These are phyloP conservation scores for Boletus smithii DNA, from an alignment of 1,284 basidiomycete genomes.

Conservation along the genomic window DNA sequence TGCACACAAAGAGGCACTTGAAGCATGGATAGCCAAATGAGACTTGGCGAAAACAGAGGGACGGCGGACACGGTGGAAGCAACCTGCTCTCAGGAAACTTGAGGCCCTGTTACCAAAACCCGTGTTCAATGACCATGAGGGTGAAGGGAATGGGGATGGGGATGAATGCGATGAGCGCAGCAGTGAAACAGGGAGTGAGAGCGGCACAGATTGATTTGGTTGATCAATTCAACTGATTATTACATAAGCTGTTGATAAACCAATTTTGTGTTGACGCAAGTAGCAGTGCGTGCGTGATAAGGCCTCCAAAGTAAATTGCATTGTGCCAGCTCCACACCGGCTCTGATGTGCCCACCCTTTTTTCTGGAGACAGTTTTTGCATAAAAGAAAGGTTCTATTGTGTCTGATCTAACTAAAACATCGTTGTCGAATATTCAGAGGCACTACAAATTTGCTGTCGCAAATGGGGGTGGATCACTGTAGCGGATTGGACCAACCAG, in stretches of 20 bases:
- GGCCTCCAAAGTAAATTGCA: not conserved
- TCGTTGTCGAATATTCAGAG: not conserved
- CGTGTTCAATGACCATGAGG: not conserved
- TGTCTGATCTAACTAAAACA: not conserved
- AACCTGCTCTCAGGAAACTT: not conserved
- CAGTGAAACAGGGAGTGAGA: not conserved
- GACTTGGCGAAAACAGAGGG: not conserved
- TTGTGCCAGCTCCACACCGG: not conserved
- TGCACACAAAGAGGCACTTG: not conserved
- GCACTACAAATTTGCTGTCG: not conserved
- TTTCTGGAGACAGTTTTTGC: not conserved
- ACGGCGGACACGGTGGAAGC: not conserved
- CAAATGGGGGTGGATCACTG: not conserved
- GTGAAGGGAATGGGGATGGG: not conserved
- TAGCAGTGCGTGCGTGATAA: not conserved
- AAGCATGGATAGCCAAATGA: not conserved
- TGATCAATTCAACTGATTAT: not conserved
- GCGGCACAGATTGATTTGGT: not conserved
- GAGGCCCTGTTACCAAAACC: not conserved
- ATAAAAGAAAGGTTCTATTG: not conserved
- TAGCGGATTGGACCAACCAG: too few species aligned
- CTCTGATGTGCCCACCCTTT: not conserved
- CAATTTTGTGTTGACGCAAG: not conserved
- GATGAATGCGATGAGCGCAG: not conserved
- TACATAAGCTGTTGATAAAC: not conserved